Conservation (phyloP, 306 rosid species). For the Acacia crassicarpa region DNA sequence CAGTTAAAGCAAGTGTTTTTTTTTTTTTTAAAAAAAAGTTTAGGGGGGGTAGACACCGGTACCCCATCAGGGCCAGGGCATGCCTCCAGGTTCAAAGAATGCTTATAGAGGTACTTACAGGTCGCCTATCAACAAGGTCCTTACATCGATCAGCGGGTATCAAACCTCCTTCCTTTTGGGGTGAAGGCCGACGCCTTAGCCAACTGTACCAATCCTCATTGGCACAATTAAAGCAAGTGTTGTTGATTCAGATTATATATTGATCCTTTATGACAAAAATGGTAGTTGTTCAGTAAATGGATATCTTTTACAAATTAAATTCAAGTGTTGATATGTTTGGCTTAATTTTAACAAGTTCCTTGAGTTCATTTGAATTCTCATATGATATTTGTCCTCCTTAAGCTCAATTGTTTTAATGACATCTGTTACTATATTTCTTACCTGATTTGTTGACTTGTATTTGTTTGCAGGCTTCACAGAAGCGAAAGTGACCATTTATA, state of each 20-base stretch:
- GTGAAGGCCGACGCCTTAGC: too few relatives aligned
- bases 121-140: too few relatives aligned
- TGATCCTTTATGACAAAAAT: not conserved
- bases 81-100: too few relatives aligned
- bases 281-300: not conserved
- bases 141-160: too few relatives aligned
- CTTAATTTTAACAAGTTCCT: not conserved
- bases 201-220: too few relatives aligned
- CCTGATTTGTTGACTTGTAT: slow-evolving; percentile 26
- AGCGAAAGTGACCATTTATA: slow-evolving; percentile 35
- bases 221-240: not conserved
- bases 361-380: not conserved
- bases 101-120: too few relatives aligned
- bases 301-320: not conserved
- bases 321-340: not conserved
- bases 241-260: not conserved
- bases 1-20: not conserved
- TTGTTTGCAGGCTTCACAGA: slow-evolving; percentile 70
- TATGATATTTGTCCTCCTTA: slow-evolving; percentile 3
- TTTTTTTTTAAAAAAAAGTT: too few relatives aligned
- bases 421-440: slow-evolving; percentile 28
- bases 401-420: not conserved
- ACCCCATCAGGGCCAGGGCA: too few relatives aligned
- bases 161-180: too few relatives aligned
- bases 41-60: too few relatives aligned